Evolutionary conservation across 352 stramenopile genomes (phyloP).

Genomic region (Pythium dissotocum): DNA sequence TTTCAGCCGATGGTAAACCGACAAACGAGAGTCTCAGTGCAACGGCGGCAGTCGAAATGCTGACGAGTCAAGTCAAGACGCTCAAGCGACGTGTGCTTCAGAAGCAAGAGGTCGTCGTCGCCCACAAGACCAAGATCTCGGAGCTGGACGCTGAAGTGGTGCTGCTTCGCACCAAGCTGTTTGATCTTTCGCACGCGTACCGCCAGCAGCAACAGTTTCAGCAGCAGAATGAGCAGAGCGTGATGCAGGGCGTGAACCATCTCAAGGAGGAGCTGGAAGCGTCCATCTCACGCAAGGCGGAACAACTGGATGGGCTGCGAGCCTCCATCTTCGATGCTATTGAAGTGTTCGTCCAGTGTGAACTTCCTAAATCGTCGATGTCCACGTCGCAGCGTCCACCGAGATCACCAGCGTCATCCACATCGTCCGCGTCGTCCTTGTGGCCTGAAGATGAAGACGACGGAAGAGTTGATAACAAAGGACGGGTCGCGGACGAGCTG

Average conservation of each 20-base stretch:
- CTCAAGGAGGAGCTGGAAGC: conserved; percentile 26
- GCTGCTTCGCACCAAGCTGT: conserved; percentile 35
- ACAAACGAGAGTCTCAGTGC: neutral
- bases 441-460: conserved; percentile 16
- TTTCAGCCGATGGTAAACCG: conserved; percentile 2
- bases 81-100: conserved; percentile 54
- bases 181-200: conserved; percentile 42
- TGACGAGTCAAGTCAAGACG: conserved; percentile 38
- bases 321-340: conserved; percentile 60
- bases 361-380: neutral
- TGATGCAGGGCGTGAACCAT: conserved; percentile 20
- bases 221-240: conserved; percentile 23
- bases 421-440: conserved; percentile 4
- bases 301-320: conserved; percentile 53
- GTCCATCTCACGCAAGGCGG: conserved; percentile 20
- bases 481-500: conserved; percentile 6
- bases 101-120: conserved; percentile 56
- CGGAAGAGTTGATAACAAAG: conserved; percentile 5
- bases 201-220: conserved; percentile 40
- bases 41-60: conserved; percentile 11
- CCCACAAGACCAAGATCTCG: conserved; percentile 43
- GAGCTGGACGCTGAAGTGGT: conserved; percentile 37
- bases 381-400: neutral
- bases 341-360: conserved; percentile 57
- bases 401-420: neutral